Evolutionary conservation across 345 rosid species (phyloP), one percentile per base, ranked within the genome.

Genomic region (Sonneratia caseolaris): DNA sequence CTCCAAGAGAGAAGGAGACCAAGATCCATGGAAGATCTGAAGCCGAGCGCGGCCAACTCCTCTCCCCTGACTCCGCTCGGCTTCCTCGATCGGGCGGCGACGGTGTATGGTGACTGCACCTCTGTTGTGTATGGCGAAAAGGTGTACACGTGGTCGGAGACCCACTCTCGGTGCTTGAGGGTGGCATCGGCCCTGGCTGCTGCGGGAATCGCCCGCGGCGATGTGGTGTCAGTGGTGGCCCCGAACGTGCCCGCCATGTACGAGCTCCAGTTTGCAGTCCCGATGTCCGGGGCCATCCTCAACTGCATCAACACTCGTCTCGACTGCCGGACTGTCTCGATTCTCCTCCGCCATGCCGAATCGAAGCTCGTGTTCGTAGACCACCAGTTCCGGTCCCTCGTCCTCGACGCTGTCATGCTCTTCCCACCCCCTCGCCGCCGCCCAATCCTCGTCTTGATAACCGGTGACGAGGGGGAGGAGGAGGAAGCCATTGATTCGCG

Each of bases 251-350:
- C 97, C 32, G 86, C 88, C 75, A 90, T 89, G 93, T 89, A 92
- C 77, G 98, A 92, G 93, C 91, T 89, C 59, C 98, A 90, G 27
- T 89, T 92, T 68, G 90, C 95, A 19, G 88, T 90, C 4, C 95
- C 97, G 53, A 84, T 90, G 89, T 11, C 88, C 53, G 97, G 97
- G 11, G 95, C 95, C 14, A 59, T 93, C 72, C 90, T 90, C 73
- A 90, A 90, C 84, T 79, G 69, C 82, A 71, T 93, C 88, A 93
- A 93, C 81, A 84, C 86, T 19, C 97, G 98, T 22, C 93, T 93
- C 11, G 98, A 93, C 69, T 79, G 91, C 6, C 87, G 91, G 49
- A 89, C 91, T 0, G 69, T 90, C 72, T 89, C 93, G 57, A 38
- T 85, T n/a, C 87, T 87, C 70, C 90, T 93, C 69, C 84, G 69